Percentiles rank a stretch among this genome's conserved stretches.
Evolutionary conservation across 2,329 filamentous ascomycete genomes (phyloP).

Genomic region (Fusarium albosuccineum): DNA sequence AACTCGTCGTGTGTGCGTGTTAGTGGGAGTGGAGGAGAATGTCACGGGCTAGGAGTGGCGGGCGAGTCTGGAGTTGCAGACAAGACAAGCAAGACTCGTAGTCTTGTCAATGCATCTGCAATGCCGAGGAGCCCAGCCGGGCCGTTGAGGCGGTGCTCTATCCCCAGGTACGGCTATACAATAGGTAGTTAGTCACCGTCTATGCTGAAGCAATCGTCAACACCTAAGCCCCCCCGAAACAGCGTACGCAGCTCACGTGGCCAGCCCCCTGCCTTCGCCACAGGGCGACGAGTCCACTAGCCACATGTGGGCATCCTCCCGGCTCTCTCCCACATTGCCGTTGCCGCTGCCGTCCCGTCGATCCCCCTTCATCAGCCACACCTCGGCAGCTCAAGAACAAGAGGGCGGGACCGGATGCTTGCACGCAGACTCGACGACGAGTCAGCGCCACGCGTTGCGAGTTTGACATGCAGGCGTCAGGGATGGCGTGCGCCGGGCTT

Average conservation of each 20-base stretch:
- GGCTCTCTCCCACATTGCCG: neutral
- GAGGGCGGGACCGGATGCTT: slow-evolving; percentile 1
- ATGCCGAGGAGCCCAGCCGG: slow-evolving; percentile 25
- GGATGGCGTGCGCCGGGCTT: slow-evolving; percentile 22
- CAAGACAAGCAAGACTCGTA: neutral
- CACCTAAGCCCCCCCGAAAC: slow-evolving; percentile 16
- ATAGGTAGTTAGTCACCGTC: too few relatives aligned
- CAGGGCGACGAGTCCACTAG: slow-evolving; percentile 5
- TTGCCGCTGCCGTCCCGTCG: neutral
- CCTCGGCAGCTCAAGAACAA: slow-evolving; percentile 9
- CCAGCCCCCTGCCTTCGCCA: slow-evolving; percentile 24
- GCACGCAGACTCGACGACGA: slow-evolving; percentile 22
- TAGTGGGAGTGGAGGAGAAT: slow-evolving; percentile 20
- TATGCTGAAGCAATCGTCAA: neutral
- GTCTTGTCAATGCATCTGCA: neutral
- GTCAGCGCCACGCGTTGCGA: slow-evolving; percentile 36
- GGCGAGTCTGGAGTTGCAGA: neutral
- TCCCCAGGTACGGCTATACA: neutral
- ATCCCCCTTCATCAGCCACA: slow-evolving; percentile 27
- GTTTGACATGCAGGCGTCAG: slow-evolving; percentile 41
- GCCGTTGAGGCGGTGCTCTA: slow-evolving; percentile 17
- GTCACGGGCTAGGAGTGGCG: slow-evolving; percentile 18
- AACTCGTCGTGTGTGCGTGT: slow-evolving; percentile 1
- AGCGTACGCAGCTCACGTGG: slow-evolving; percentile 18
- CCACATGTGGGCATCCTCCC: slow-evolving; percentile 15